Evolutionary conservation across 371 early-diverging fungal species (phyloP).

Genomic region (Circinella umbellata): DNA sequence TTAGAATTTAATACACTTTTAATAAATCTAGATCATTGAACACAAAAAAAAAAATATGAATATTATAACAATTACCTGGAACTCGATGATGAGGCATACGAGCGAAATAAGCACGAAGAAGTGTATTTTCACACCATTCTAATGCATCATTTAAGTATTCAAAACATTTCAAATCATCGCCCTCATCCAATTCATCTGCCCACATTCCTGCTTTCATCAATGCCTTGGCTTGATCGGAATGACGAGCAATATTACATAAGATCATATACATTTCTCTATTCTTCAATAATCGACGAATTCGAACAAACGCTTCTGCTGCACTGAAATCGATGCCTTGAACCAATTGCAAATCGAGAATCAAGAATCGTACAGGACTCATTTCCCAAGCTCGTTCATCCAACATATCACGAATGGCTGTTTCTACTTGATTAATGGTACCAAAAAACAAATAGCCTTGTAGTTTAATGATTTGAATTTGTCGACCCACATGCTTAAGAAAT

Average conservation of each 20-base stretch:
- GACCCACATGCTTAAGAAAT: constrained; percentile 83
- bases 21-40: neutral
- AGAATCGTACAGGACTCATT: constrained; percentile 74
- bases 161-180: constrained; percentile 73
- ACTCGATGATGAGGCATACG: constrained; percentile 32
- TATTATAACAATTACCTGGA: constrained; percentile 17
- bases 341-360: constrained; percentile 87
- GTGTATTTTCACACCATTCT: constrained; percentile 94
- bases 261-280: constrained; percentile 81
- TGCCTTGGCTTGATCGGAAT: constrained; percentile 74
- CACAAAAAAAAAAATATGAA: neutral
- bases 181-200: constrained; percentile 46
- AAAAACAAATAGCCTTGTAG: constrained; percentile 95
- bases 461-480: constrained; percentile 86
- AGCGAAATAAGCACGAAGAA: constrained; percentile 75
- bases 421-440: constrained; percentile 91
- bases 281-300: constrained; percentile 78
- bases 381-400: constrained; percentile 71
- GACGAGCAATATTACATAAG: constrained; percentile 73
- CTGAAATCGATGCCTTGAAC: constrained; percentile 95
- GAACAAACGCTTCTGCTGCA: constrained; percentile 92
- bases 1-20: too few species aligned
- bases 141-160: constrained; percentile 83
- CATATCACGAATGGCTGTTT: constrained; percentile 72
- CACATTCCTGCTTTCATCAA: constrained; percentile 82